phyloP scores from a whole-genome alignment of 208 protist species.

The Leishmania turanica region DNA sequence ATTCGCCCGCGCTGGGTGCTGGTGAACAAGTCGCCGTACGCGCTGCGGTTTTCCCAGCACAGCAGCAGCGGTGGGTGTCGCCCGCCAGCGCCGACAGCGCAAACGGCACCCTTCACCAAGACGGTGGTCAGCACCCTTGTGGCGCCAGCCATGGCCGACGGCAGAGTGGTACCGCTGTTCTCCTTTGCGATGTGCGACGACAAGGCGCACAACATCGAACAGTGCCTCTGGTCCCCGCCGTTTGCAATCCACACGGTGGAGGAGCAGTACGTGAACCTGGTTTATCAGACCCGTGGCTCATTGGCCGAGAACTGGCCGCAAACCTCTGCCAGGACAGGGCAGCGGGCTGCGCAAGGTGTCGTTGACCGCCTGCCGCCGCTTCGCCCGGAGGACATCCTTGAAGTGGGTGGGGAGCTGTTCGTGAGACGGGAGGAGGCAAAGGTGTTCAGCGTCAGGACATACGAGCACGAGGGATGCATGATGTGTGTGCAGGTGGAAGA shows the following conservation, averaged over 20 bases:
- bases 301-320: constrained; percentile 53
- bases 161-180: constrained; percentile 20
- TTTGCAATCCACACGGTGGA: constrained; percentile 49
- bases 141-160: neutral
- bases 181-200: constrained; percentile 21
- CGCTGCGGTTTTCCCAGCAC: constrained; percentile 28
- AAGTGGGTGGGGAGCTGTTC: constrained; percentile 38
- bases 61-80: neutral
- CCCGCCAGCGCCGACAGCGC: neutral
- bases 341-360: neutral
- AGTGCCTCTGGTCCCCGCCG: constrained; percentile 45
- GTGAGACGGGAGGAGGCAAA: constrained; percentile 41
- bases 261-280: constrained; percentile 58
- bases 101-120: constrained; percentile 5
- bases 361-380: constrained; percentile 40
- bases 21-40: constrained; percentile 53
- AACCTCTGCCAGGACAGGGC: neutral
- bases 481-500: constrained; percentile 60
- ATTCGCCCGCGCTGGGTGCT: constrained; percentile 76
- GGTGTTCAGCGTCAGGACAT: constrained; percentile 46
- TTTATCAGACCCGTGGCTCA: constrained; percentile 36
- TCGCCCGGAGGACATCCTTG: constrained; percentile 47
- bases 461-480: constrained; percentile 39
- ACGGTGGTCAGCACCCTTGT: neutral
- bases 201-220: constrained; percentile 23